These are phyloP conservation scores for Cladophialophora yegresii DNA, from an alignment of 2,329 filamentous ascomycete species.

Conservation along the genomic window DNA sequence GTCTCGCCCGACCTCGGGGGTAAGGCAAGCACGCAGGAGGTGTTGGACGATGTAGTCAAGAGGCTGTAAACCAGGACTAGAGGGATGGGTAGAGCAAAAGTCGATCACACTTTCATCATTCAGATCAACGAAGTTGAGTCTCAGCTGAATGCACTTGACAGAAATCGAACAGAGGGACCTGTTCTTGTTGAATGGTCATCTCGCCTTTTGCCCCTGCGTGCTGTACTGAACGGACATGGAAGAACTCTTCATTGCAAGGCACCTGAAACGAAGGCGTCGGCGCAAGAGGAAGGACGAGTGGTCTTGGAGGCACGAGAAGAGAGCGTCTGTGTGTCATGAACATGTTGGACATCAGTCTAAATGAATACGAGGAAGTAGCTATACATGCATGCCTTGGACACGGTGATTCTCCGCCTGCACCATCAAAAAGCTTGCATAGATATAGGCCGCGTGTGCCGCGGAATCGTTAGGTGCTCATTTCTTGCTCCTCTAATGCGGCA, in stretches of 20 bases:
- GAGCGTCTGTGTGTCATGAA: background rate
- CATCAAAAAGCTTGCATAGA: background rate
- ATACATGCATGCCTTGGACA: background rate
- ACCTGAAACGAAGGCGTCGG: too few relatives aligned
- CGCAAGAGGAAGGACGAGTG: too few relatives aligned
- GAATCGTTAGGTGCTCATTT: background rate
- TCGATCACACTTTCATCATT: too few relatives aligned
- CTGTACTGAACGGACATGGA: too few relatives aligned
- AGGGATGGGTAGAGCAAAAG: background rate
- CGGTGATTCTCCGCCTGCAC: too few relatives aligned
- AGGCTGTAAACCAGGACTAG: conserved; percentile 60
- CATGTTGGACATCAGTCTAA: background rate
- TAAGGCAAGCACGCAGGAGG: conserved; percentile 79
- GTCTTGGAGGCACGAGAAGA: too few relatives aligned
- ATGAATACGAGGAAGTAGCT: background rate
- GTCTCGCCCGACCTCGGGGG: conserved; percentile 90
- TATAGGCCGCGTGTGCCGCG: background rate
- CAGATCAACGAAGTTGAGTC: background rate
- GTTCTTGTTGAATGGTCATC: too few relatives aligned
- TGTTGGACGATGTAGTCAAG: conserved; percentile 82
- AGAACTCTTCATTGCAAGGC: too few relatives aligned
- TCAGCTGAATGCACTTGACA: background rate
- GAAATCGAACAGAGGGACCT: too few relatives aligned
- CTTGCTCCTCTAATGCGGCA: background rate
- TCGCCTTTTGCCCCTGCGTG: too few relatives aligned